Base-by-base conservation (phyloP, 768 basidiomycete species). In the Thelephora ganbajun region DNA sequence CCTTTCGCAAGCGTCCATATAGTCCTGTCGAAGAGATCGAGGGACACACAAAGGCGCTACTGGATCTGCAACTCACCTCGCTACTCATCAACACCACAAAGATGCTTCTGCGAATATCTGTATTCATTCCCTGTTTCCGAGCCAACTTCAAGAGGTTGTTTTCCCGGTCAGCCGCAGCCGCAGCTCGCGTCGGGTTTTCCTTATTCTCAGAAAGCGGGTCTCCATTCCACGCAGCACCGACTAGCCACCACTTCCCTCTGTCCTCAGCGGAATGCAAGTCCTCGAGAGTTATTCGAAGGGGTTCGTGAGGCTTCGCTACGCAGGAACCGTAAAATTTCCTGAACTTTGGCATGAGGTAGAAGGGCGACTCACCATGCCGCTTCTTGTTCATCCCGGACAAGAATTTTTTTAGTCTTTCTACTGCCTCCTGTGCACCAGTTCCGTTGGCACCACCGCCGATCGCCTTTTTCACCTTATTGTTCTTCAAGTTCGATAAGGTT, bases 241-340 rank as follows among this genome's bases (percentile, higher is more conserved):
- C 88, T 2, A 97, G 72, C 94, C 96, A 98, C 96, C 96, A 98
- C 66, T 96, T 96, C 4, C 93, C 96, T 59, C 80, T 86, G 11
- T 73, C 84, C 48, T 88, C 79, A 1, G 90, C 81, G 0, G 79
- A 76, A 50, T 77, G 86, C 5, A 98, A 72, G 63, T 98, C 94
- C n/a, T 71, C 70, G 19, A 97, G 69, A 0, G 85, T 80, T 1
- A 96, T 79, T 6, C 91, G 81, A 6, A 99, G 70, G 0, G 92
- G 81, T 41, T 97, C 96, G 57, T 88, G 79, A 0, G 80, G 76
- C 45, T 82, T 69, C 5, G 90, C 92, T 93, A 49, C 19, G 33
- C 9, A 30, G 26, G 26, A 30, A 30, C 26, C 26, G 9, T 30
- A 30, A 9, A 9, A 9, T 30, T 9, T 4, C 26, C 22, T 41